These are phyloP conservation scores for Verbascum thapsus DNA, from an alignment of 257 asterid genomes.

Conservation along the genomic window DNA sequence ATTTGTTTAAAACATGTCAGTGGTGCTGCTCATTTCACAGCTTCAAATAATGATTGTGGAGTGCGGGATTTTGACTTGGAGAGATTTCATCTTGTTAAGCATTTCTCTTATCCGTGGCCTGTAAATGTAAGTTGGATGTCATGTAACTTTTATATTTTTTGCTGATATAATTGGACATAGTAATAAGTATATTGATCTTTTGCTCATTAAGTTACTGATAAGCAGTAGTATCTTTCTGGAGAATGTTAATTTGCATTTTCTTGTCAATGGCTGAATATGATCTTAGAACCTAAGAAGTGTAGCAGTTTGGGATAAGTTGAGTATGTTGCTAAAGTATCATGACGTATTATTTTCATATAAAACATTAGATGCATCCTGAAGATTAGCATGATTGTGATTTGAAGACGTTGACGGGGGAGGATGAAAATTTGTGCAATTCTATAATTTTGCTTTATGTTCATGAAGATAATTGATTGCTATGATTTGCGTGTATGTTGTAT, in stretches of 20 bases:
- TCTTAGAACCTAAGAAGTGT: background rate
- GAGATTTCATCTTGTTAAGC: constrained; percentile 56
- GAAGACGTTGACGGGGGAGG: background rate
- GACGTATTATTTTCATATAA: background rate
- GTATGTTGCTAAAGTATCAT: background rate
- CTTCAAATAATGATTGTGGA: constrained; percentile 49
- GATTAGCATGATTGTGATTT: background rate
- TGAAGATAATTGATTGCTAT: too few relatives aligned
- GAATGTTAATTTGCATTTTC: background rate
- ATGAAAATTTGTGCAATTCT: too few relatives aligned
- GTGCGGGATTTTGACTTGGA: constrained; percentile 56
- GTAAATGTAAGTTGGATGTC: constrained; percentile 39
- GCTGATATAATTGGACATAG: background rate
- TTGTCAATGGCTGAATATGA: background rate
- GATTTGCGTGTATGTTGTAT: too few relatives aligned
- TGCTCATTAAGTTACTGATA: background rate
- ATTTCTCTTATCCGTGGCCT: constrained; percentile 55
- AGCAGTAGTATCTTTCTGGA: background rate
- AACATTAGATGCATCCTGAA: background rate
- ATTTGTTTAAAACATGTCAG: constrained; percentile 34
- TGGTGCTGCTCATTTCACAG: constrained; percentile 51
- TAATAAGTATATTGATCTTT: background rate
- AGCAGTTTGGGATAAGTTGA: background rate
- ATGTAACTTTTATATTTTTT: background rate
- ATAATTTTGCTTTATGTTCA: too few relatives aligned